Conservation (phyloP, 768 basidiomycete species). For the Hydnomerulius pinastri region DNA sequence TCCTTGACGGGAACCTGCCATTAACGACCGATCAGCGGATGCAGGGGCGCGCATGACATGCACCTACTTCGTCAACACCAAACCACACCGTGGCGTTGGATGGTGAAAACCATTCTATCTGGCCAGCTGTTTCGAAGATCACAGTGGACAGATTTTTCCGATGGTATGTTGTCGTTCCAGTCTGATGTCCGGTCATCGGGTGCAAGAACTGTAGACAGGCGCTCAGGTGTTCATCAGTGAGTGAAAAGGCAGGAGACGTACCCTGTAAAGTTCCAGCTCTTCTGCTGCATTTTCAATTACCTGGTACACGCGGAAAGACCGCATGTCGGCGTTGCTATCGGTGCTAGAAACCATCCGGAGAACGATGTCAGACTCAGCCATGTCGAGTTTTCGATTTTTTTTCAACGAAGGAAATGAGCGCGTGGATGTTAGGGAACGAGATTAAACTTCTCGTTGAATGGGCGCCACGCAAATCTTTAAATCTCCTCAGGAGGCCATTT, state of each 20-base stretch:
- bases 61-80: slow-evolving; percentile 47
- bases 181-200: slow-evolving; percentile 43
- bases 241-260: slow-evolving; percentile 3
- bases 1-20: slow-evolving; percentile 45
- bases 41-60: not conserved
- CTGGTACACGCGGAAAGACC: slow-evolving; percentile 45
- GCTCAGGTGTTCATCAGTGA: not conserved
- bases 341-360: slow-evolving; percentile 40
- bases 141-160: slow-evolving; percentile 47
- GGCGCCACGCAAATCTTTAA: slow-evolving; percentile 1
- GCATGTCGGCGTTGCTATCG: slow-evolving; percentile 37
- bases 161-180: slow-evolving; percentile 47
- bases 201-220: slow-evolving; percentile 40
- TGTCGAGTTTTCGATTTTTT: slow-evolving; percentile 8
- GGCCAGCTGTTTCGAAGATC: slow-evolving; percentile 53
- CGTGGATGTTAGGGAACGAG: not conserved
- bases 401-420: not conserved
- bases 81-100: slow-evolving; percentile 48
- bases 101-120: slow-evolving; percentile 53
- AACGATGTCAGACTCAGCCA: slow-evolving; percentile 38
- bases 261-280: slow-evolving; percentile 47
- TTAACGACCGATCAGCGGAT: not conserved
- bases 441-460: not conserved
- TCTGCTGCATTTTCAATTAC: slow-evolving; percentile 28
- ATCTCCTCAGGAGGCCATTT: not conserved